Conservation (phyloP, 345 rosid species). For the Salix viminalis region DNA sequence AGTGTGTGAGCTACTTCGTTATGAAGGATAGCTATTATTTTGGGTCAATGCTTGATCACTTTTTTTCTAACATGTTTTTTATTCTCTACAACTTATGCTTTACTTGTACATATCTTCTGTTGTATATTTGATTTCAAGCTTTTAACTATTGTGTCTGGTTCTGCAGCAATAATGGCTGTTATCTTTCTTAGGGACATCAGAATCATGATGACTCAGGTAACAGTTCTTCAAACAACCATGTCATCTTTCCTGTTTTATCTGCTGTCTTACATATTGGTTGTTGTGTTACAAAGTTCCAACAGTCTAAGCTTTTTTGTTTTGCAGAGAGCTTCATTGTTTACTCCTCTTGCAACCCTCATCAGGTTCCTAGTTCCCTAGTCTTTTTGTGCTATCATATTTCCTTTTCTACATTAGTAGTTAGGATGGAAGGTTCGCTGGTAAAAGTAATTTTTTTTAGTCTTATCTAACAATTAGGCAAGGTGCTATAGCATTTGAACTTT, state of each 20-base stretch:
- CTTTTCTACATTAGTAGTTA: neutral
- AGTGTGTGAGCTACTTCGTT: neutral
- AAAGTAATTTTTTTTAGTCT: neutral
- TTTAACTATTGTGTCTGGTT: constrained; percentile 18
- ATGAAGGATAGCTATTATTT: neutral
- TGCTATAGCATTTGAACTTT: neutral
- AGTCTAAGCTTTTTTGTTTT: constrained; percentile 12
- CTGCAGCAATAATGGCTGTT: constrained; percentile 67
- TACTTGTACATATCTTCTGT: neutral
- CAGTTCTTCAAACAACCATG: neutral
- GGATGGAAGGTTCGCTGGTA: neutral
- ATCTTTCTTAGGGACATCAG: constrained; percentile 63
- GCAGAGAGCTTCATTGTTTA: constrained; percentile 48
- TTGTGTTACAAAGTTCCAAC: neutral
- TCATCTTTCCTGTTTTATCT: neutral
- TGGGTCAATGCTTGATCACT: neutral
- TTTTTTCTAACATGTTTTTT: neutral
- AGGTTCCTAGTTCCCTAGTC: constrained; percentile 40
- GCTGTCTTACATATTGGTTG: neutral
- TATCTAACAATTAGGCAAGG: neutral
- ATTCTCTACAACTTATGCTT: neutral
- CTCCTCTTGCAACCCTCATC: constrained; percentile 37
- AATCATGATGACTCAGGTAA: constrained; percentile 49
- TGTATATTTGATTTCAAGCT: neutral
- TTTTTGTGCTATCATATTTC: neutral